Percentiles rank a stretch among this genome's conserved stretches.
Evolutionary conservation across 352 stramenopile species (phyloP).

Genomic region (Phytophthora colocasiae): DNA sequence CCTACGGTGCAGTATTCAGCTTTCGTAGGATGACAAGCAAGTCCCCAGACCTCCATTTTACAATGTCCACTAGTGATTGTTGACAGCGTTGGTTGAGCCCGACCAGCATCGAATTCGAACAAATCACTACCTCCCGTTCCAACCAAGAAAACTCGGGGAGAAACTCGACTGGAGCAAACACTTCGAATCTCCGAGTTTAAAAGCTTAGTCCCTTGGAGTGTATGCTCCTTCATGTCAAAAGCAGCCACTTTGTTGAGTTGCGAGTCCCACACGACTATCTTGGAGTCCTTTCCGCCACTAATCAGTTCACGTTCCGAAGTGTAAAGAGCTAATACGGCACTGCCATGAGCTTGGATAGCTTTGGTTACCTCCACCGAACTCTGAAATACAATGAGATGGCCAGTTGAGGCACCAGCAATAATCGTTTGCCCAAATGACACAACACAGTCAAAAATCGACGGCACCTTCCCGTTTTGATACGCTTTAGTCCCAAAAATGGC

Average conservation of each 20-base stretch:
- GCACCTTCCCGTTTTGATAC: slow-evolving; percentile 59
- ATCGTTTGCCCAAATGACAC: slow-evolving; percentile 55
- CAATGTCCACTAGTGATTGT: slow-evolving; percentile 68
- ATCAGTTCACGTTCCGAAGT: slow-evolving; percentile 68
- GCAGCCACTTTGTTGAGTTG: slow-evolving; percentile 52
- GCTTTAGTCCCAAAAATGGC: slow-evolving; percentile 70
- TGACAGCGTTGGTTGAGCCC: slow-evolving; percentile 20
- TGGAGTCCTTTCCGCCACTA: slow-evolving; percentile 88
- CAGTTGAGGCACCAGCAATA: slow-evolving; percentile 69
- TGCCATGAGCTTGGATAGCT: slow-evolving; percentile 61
- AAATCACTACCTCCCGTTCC: slow-evolving; percentile 90
- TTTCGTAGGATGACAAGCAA: slow-evolving; percentile 75
- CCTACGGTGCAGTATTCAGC: slow-evolving; percentile 79
- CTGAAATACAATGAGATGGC: slow-evolving; percentile 82
- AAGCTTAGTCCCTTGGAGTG: slow-evolving; percentile 25
- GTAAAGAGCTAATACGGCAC: slow-evolving; percentile 55
- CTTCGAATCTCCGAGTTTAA: slow-evolving; percentile 56
- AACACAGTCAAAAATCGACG: slow-evolving; percentile 58
- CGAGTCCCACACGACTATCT: slow-evolving; percentile 86
- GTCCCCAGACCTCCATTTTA: slow-evolving; percentile 81
- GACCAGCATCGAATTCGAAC: slow-evolving; percentile 76
- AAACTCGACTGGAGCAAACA: slow-evolving; percentile 42
- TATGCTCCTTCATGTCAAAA: slow-evolving; percentile 53
- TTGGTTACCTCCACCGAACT: slow-evolving; percentile 54
- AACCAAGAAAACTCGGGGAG: slow-evolving; percentile 65